Conservation (phyloP, 225 moss, liverwort and hornwort genomes). For the Anthoceros angustus region DNA sequence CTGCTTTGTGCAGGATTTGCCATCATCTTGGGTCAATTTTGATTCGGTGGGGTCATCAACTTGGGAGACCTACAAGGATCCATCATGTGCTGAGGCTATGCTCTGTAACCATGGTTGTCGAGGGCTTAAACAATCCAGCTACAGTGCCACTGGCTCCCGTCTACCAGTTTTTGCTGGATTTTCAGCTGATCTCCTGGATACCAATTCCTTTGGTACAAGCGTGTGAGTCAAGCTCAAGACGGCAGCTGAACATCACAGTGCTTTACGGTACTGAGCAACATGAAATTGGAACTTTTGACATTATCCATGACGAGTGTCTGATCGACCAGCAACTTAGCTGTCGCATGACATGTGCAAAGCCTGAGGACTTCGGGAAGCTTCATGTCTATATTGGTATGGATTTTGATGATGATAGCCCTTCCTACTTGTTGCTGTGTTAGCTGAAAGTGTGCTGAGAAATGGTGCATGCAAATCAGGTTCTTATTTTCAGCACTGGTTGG, state of each 20-base stretch:
- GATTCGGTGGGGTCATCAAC: too few relatives aligned
- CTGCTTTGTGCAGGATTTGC: too few relatives aligned
- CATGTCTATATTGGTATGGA: slow-evolving; percentile 72
- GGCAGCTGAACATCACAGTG: slow-evolving; percentile 45
- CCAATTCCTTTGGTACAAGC: neutral
- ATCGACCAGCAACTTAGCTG: slow-evolving; percentile 54
- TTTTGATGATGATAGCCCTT: neutral
- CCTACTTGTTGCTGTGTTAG: neutral
- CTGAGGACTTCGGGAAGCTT: slow-evolving; percentile 38
- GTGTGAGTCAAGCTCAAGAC: neutral
- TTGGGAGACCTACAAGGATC: neutral
- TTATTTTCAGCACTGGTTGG: neutral
- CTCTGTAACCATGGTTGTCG: slow-evolving; percentile 1
- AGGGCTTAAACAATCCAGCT: neutral
- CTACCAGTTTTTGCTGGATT: neutral
- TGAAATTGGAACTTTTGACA: slow-evolving; percentile 60
- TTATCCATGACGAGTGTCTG: slow-evolving; percentile 37
- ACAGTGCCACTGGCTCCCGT: neutral
- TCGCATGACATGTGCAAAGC: slow-evolving; percentile 26
- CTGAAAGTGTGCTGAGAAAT: too few relatives aligned
- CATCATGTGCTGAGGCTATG: neutral
- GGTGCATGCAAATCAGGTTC: neutral
- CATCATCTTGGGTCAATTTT: too few relatives aligned
- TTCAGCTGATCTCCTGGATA: neutral
- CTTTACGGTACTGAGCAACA: slow-evolving; percentile 65